Evolutionary conservation across 2,329 filamentous ascomycete species (phyloP), one percentile per base, ranked within the genome.

Genomic region (Fusarium liriodendri): DNA sequence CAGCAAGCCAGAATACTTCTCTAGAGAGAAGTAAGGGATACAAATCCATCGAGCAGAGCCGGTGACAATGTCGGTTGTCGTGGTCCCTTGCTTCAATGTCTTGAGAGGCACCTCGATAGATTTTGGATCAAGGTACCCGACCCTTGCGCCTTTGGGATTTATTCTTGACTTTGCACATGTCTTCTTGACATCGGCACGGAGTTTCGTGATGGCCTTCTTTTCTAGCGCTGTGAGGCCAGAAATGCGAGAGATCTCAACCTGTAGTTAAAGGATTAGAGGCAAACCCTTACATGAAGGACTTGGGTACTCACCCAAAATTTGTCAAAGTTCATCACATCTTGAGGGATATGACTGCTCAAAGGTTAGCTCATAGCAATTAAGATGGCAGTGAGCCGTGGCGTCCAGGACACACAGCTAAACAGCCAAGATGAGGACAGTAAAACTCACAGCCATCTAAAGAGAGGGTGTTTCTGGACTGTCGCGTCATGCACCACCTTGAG

Each of bases 21-120:
- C 82, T 0, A 88, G 80, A 3, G 81, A 82, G 70, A 88, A 87
- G 69, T 87, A 88, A 0, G 87, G 87, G 16, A 87, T 76, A 33
- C 84, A 86, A 4, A 87, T 71, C 85, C 85, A 87, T 22, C 80
- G 81, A 0, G 80, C 79, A 1, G 72, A 61, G 11, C 69, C 57
- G 40, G 60, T 59, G 62, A 73, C 8, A 58, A 62, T 55, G 3
- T 74, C 66, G 7, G 65, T 55, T 1, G 65, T 35, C 5, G 66
- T 63, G 4, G 57, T 35, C 27, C 77, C 72, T 27, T 77, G 78
- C 38, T 76, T 73, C 25, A 64, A 66, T 32, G 69, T 55, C 69
- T 79, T 70, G 67, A 86, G 77, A 5, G 79, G 67, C 7, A 83
- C 73, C n/a, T 85, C 81, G n/a, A 85, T 73, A 22, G 77, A 80